Conservation (phyloP, 371 early-diverging fungal genomes). For the Encephalitozoon cuniculi region DNA sequence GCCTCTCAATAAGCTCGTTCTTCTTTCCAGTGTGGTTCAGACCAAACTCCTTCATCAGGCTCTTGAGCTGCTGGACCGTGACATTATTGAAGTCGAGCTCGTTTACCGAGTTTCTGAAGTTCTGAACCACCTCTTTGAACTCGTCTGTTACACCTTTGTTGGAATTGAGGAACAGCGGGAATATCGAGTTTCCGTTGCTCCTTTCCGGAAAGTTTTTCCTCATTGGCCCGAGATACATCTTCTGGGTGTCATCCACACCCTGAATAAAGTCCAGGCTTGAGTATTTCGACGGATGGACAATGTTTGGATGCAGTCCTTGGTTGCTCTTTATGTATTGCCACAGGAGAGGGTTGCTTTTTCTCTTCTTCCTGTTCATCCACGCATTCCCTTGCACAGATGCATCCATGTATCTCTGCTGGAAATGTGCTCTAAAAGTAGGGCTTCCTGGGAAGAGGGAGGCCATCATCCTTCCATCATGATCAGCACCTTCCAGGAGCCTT, state of each 20-base stretch:
- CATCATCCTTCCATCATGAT: background rate
- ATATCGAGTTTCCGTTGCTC: constrained; percentile 45
- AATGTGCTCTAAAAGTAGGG: background rate
- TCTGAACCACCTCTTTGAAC: constrained; percentile 40
- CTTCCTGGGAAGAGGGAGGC: background rate
- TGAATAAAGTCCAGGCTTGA: constrained; percentile 32
- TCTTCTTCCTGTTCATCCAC: constrained; percentile 58
- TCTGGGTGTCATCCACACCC: constrained; percentile 30
- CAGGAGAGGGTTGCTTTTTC: constrained; percentile 45
- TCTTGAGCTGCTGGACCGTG: constrained; percentile 59
- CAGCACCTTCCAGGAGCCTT: background rate
- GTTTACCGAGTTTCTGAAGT: constrained; percentile 35
- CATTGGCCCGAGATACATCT: constrained; percentile 45
- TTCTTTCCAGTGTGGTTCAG: constrained; percentile 59
- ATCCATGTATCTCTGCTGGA: background rate
- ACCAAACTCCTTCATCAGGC: constrained; percentile 60
- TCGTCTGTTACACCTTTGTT: constrained; percentile 38
- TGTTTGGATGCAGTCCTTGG: background rate
- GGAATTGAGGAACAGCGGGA: constrained; percentile 56
- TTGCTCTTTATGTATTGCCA: constrained; percentile 44
- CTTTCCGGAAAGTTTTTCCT: constrained; percentile 35
- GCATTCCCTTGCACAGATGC: constrained; percentile 11
- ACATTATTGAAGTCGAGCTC: constrained; percentile 51
- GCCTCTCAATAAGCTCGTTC: constrained; percentile 48
- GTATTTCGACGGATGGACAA: constrained; percentile 48